Base-by-base conservation (phyloP, 805 yeast species). In the Candida hungchunana region DNA sequence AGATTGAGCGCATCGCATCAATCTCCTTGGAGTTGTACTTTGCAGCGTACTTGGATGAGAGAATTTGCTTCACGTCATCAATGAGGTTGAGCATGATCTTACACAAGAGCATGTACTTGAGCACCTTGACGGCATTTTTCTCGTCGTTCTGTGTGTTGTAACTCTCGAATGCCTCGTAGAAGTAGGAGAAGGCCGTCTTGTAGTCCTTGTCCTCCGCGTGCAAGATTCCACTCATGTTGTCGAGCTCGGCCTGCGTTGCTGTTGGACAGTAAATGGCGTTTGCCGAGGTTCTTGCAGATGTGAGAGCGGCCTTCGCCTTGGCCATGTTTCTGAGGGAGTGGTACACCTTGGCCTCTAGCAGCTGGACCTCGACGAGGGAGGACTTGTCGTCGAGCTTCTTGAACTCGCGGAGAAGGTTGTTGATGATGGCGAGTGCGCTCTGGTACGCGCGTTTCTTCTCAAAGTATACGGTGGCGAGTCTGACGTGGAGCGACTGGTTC, bases 141-240 rank as follows among this genome's bases (percentile, higher is more conserved):
- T 81, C 81, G 14, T 84, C 75, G 31, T 56, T 62, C 20, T 59
- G 64, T 6, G 64, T 53, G 55, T 79, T 79, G 62, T 76, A 93
- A 29, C 90, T 90, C 60, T 93, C 98, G 53, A 90, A 88, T 14
- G 96, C 82, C 64, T 93, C 99, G 55, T 77, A 89, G 55, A 93
- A 93, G 61, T 93, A 93, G 6, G 97, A 88, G 56, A 74, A 93
- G 10, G 97, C 96, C 9, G 98, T 93, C 58, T 86, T 84, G 66
- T 85, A 94, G 61, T 93, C 99, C 59, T 85, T 85, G 53, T 93
- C 97, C 62, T 93, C 97, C 25, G 97, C 95, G 64, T 90, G 94
- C 44, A 93, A 72, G 37, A 90, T 79, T 50, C 99, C 98, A 57
- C 94, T 81, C 81, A 90, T 88, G 64, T 86, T 75, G 59, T 93